Evolutionary conservation across 2,329 filamentous ascomycete species (phyloP), one percentile per base, ranked within the genome.

Genomic region (Lasiodiplodia gonubiensis): DNA sequence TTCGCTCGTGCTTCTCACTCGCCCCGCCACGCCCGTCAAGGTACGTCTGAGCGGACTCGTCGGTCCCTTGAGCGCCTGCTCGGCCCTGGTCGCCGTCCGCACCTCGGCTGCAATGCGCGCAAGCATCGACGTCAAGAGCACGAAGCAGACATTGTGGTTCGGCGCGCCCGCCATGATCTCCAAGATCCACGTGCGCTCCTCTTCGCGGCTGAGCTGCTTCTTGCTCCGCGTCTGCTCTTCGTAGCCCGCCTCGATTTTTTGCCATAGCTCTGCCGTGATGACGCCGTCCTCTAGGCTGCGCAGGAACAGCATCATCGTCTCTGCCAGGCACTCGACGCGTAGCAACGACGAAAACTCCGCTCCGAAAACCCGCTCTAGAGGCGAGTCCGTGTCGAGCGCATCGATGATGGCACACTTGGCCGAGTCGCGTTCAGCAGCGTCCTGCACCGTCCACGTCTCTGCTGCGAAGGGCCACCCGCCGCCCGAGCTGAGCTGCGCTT

Each of bases 131-230:
- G 90, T 92, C 18, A 97, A 81, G 70, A 97, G 93, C 2, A 97
- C 91, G 74, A 97, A 97, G 0, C 91, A 91, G 66, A 97, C 94
- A 75, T 93, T 95, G 79, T 97, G 91, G 60, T 90, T 90, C 1
- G 74, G 91, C 0, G 88, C 85, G 2, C 86, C 82, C 0, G 90
- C 86, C 2, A 97, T 84, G 2, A 90, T 85, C 71, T 97, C 94
- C 5, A 97, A 86, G 1, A 95, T 80, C 76, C 82, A 83, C 48
- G 84, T 83, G 69, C 87, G 85, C 53, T 85, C 82, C 54, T 89
- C 87, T 67, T 90, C 88, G 51, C 77, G 75, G 4, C 80, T 77
- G 11, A 80, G 66, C 25, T 81, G 78, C 2, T 76, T 77, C 42
- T 82, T 83, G 1, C 78, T 70, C 70, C 83, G 85, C 4, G 37